Percentiles rank a stretch among this genome's conserved stretches.
Evolutionary conservation across 1,284 basidiomycete species (phyloP).

Genomic region (Leccinum subfulvum): DNA sequence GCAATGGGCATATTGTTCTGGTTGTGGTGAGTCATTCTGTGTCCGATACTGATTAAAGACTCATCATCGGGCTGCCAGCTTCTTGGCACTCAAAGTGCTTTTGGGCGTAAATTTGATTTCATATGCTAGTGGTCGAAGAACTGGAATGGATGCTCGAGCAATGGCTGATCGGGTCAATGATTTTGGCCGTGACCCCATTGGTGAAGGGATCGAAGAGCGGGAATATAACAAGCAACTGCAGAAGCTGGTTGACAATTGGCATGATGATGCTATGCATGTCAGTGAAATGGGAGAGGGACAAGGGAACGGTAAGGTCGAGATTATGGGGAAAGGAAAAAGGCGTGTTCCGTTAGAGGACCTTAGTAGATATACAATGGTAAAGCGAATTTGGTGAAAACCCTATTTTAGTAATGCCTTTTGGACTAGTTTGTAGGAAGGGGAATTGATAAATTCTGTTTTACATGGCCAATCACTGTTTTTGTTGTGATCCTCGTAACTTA

Average conservation of each 20-base stretch:
- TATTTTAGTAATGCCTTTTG: too few relatives aligned
- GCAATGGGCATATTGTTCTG: slow-evolving; percentile 72
- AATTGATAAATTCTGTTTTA: too few relatives aligned
- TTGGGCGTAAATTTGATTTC: slow-evolving; percentile 84
- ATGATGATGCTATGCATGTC: slow-evolving; percentile 66
- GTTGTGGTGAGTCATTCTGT: slow-evolving; percentile 61
- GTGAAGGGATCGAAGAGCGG: slow-evolving; percentile 82
- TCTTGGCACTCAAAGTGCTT: slow-evolving; percentile 84
- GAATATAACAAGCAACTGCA: slow-evolving; percentile 82
- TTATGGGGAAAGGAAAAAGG: slow-evolving; percentile 46
- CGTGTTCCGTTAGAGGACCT: slow-evolving; percentile 80
- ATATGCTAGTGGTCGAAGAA: slow-evolving; percentile 74
- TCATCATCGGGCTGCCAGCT: slow-evolving; percentile 40
- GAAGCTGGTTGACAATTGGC: slow-evolving; percentile 62
- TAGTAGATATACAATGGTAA: slow-evolving; percentile 92
- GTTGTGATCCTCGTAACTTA: too few relatives aligned
- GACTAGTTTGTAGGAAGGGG: too few relatives aligned
- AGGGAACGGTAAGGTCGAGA: slow-evolving; percentile 18
- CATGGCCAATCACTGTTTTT: too few relatives aligned
- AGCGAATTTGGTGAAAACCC: slow-evolving; percentile 74
- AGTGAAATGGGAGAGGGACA: slow-evolving; percentile 66
- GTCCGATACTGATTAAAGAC: slow-evolving; percentile 2
- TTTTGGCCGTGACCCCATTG: slow-evolving; percentile 82
- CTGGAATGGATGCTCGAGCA: slow-evolving; percentile 75
- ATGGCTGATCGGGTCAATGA: slow-evolving; percentile 76